These are phyloP conservation scores for Neocatenulostroma microsporum DNA, from an alignment of 2,329 filamentous ascomycete species.

Conservation along the genomic window DNA sequence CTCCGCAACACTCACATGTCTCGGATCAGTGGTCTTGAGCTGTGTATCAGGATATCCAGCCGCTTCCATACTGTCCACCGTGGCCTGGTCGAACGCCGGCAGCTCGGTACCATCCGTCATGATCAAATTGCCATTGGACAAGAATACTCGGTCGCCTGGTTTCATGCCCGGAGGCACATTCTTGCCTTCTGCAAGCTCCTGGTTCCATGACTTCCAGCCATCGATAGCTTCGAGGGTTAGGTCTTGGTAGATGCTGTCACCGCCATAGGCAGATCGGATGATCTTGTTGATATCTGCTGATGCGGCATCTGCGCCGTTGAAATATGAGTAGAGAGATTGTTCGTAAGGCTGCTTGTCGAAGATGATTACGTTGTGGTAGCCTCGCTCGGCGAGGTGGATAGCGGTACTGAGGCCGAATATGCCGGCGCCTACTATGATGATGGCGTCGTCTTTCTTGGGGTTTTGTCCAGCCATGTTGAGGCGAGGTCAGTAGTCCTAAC, in stretches of 20 bases:
- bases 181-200: slow-evolving; percentile 1
- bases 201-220: slow-evolving; percentile 29
- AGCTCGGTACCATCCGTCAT: slow-evolving; percentile 4
- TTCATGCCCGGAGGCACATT: slow-evolving; percentile 5
- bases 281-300: slow-evolving; percentile 19
- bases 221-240: slow-evolving; percentile 13
- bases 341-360: slow-evolving; percentile 27
- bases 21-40: slow-evolving; percentile 4
- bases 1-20: slow-evolving; percentile 5
- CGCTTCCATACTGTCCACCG: slow-evolving; percentile 7
- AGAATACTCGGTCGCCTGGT: slow-evolving; percentile 1
- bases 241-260: slow-evolving; percentile 14
- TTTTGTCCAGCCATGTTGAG: too few species aligned
- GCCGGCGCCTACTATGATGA: slow-evolving; percentile 36
- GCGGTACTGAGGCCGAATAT: slow-evolving; percentile 40
- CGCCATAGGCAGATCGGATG: slow-evolving; percentile 14
- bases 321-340: slow-evolving; percentile 9
- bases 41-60: slow-evolving; percentile 6
- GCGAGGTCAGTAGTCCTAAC: too few species aligned
- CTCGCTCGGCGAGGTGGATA: slow-evolving; percentile 19
- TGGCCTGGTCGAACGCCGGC: slow-evolving; percentile 7
- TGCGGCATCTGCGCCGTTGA: slow-evolving; percentile 13
- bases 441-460: slow-evolving; percentile 3
- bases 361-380: slow-evolving; percentile 22
- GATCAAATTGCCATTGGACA: slow-evolving; percentile 5